A percentile compares a stretch with the other conserved stretches of the same genome.
Evolutionary conservation across 306 rosid species (phyloP).

Genomic region (Sicyos baderoa): DNA sequence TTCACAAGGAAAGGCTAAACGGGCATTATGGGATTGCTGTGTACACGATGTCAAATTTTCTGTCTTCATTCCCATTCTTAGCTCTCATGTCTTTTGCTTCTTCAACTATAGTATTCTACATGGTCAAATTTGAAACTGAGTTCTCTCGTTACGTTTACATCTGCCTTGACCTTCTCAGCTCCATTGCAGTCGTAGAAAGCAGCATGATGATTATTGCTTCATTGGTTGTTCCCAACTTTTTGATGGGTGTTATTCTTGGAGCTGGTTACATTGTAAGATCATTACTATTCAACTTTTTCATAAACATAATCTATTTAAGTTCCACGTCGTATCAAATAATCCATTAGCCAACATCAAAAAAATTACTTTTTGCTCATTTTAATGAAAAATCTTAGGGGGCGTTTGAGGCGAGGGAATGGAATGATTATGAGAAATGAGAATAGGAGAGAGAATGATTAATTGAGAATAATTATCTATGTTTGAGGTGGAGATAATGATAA

Average conservation of each 20-base stretch:
- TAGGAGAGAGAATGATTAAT: no score
- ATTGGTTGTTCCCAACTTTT: constrained; percentile 85
- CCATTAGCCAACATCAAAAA: not conserved
- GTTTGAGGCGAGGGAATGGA: no score
- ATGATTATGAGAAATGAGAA: no score
- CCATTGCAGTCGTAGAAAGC: constrained; percentile 77
- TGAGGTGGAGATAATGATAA: no score
- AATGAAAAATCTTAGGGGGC: no score
- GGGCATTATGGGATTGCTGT: constrained; percentile 69
- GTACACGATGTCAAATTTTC: constrained; percentile 61
- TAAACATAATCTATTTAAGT: not conserved
- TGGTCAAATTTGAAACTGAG: constrained; percentile 66
- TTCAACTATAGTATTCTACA: constrained; percentile 49
- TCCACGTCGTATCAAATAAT: not conserved
- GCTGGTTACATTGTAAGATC: constrained; percentile 78
- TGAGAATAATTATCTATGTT: no score
- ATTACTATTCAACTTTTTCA: not conserved
- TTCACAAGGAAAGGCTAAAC: constrained; percentile 58
- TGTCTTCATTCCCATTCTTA: constrained; percentile 78
- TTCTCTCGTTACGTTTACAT: constrained; percentile 40
- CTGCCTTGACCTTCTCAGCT: constrained; percentile 48
- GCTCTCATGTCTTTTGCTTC: constrained; percentile 61
- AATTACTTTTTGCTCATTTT: not conserved
- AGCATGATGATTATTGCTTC: constrained; percentile 89
- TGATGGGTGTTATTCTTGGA: constrained; percentile 76